Evolutionary conservation across 257 asterid species (phyloP), one percentile per base, ranked within the genome.

Genomic region (Salvia hispanica): DNA sequence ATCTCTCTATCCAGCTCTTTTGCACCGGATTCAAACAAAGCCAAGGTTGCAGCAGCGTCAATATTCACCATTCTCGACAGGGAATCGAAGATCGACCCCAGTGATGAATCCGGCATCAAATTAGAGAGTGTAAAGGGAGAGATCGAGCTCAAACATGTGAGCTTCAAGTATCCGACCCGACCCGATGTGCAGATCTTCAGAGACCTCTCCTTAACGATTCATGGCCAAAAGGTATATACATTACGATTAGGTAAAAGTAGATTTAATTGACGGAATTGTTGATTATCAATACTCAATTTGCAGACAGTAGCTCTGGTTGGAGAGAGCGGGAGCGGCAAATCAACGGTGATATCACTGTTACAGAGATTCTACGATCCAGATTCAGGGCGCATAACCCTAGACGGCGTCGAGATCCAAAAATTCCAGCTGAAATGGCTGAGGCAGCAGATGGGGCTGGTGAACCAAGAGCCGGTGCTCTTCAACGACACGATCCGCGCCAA

Each of bases 291-390:
- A 7, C 9, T 8, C 9, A 8, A 40, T 40, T 40, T 40, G 45
- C 83, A 89, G 93, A 82, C 91, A 2, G 89, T 87, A 39, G 96
- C 95, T 43, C 62, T 87, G 66, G 96, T 87, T 40, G 96, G 96
- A 47, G 96, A 89, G 72, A 89, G 96, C 43, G 96, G 96, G 62
- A 83, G 96, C 43, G 95, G 93, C 69, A 90, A 90, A 73, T 90
- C 96, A 1, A 90, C 95, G 0, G 95, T 85, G 69, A 85, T 87
- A 55, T 74, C 90, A 12, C 51, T 90, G 72, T 72, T 90, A 76
- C 93, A 90, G 78, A 81, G 95, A 70, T 90, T 87, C 65, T 87
- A 87, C 16, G 76, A 85, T 74, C 94, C 90, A 4, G 86, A 90
- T 67, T 71, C 93, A 31, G 95, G 95, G 3, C 78, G 61, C 34